Evolutionary conservation across 1,284 basidiomycete species (phyloP).

Genomic region (Sporisorium scitamineum): DNA sequence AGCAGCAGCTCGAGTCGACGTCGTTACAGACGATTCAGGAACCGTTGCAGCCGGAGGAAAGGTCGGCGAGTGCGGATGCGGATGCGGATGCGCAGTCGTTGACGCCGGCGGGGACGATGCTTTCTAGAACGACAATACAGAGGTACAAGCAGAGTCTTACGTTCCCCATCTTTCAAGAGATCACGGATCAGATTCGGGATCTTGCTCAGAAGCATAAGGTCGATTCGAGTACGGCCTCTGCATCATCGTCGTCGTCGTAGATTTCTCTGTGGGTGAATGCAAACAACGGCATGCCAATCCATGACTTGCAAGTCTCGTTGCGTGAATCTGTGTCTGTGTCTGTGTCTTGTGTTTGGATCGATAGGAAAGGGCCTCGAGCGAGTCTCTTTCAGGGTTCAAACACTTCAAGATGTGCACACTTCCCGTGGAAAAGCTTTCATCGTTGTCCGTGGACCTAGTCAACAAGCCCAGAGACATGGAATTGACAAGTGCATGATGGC

Average conservation of each 20-base stretch:
- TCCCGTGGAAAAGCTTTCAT: background rate
- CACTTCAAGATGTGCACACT: background rate
- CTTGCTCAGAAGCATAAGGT: conserved; percentile 19
- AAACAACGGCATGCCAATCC: background rate
- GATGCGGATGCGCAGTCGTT: background rate
- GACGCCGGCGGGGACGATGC: conserved; percentile 51
- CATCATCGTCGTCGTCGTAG: background rate
- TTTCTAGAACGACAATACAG: conserved; percentile 59
- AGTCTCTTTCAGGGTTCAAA: too few relatives aligned
- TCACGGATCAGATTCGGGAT: conserved; percentile 48
- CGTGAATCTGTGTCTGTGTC: background rate
- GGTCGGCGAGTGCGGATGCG: background rate
- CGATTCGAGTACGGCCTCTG: background rate
- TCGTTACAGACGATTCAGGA: conserved; percentile 22
- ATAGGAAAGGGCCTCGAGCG: too few relatives aligned
- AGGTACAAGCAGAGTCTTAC: conserved; percentile 62
- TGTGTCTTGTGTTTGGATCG: background rate
- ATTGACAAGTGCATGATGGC: conserved; percentile 9
- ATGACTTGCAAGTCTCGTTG: background rate
- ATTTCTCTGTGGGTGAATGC: background rate
- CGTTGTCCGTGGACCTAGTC: background rate
- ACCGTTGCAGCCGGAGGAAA: conserved; percentile 8
- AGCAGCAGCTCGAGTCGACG: conserved; percentile 13
- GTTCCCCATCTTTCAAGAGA: conserved; percentile 65
- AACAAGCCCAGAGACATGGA: background rate